Conservation (phyloP, 2,329 filamentous ascomycete species). For the Fusarium temperatum region DNA sequence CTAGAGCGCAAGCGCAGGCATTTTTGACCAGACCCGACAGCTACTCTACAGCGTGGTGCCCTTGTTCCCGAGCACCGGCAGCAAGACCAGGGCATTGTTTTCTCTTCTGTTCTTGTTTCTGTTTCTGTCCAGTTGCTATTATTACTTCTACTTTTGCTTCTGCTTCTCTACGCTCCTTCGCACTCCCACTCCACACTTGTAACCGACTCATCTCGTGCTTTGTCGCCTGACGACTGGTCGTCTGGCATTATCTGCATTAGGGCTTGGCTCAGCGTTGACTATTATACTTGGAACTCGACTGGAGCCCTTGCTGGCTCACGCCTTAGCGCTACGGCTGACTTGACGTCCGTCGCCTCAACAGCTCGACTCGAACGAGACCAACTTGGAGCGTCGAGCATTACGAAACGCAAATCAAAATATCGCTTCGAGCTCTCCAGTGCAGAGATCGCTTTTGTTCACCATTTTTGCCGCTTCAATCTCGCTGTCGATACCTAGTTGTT, state of each 20-base stretch:
- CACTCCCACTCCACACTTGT: slow-evolving; percentile 33
- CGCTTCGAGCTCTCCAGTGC: slow-evolving; percentile 17
- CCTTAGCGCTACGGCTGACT: slow-evolving; percentile 42
- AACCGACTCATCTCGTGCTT: slow-evolving; percentile 27
- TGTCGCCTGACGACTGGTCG: slow-evolving; percentile 45
- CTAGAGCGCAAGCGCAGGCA: slow-evolving; percentile 34
- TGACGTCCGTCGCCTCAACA: slow-evolving; percentile 37
- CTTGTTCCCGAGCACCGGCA: slow-evolving; percentile 30
- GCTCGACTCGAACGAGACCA: slow-evolving; percentile 18
- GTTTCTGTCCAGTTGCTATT: slow-evolving; percentile 8
- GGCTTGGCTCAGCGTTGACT: slow-evolving; percentile 39
- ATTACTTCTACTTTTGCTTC: slow-evolving; percentile 29
- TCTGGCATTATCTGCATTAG: slow-evolving; percentile 44
- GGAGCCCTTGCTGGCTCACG: slow-evolving; percentile 31
- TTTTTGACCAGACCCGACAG: slow-evolving; percentile 4
- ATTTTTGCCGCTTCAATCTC: slow-evolving; percentile 17
- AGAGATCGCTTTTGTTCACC: slow-evolving; percentile 15
- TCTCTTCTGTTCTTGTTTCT: slow-evolving; percentile 30
- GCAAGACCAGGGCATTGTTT: slow-evolving; percentile 30
- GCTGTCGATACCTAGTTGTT: slow-evolving; percentile 14
- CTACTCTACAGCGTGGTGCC: slow-evolving; percentile 14
- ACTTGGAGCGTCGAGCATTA: slow-evolving; percentile 16
- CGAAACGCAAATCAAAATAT: slow-evolving; percentile 19
- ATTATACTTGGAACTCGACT: slow-evolving; percentile 36
- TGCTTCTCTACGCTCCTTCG: slow-evolving; percentile 44